Base-by-base conservation (phyloP, 2,329 filamentous ascomycete genomes). In the Elsinoe arachidis region DNA sequence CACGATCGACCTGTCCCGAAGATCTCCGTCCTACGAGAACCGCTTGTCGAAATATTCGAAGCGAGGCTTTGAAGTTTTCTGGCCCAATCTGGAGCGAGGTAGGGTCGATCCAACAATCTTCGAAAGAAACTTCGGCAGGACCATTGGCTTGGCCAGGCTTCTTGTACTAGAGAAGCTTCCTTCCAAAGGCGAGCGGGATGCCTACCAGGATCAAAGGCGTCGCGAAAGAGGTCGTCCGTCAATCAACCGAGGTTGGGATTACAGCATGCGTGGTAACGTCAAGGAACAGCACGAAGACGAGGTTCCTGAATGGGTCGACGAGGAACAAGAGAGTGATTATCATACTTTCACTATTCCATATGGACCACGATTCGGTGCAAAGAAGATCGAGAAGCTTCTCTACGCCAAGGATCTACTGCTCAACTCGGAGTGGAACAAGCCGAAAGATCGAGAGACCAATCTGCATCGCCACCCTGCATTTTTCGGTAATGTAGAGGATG, bases 1-100 rank as follows among this genome's bases (percentile, higher is more conserved):
- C 64, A 85, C 84, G 2, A 78, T 95, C 59, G 90, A 95, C 66
- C 77, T 95, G 35, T 84, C 82, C 3, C 81, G 90, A 17, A 83
- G 90, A 41, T 92, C 87, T 15, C 88, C 89, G 0, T 93, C 88
- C 0, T 95, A 95, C 63, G 90, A 95, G 67, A 95, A 89, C 63
- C 84, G 90, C 9, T 78, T 95, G 11, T 88, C 87, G 14, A 95
- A 95, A 69, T 92, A 95, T 69, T 87, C 86, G 12, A 87, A 87
- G 66, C 78, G 89, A 43, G 88, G 88, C 14, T 95, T 95, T 62
- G 90, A 95, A 70, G 82, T 92, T 0, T 86, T 87, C 68, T 95
- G 88, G 84, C 79, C 85, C 1, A 77, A 83, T 9, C 76, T 95
- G 12, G 85, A 93, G 61, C 82, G 89, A 15, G 80, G 81, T n/a